Percentiles rank a stretch among this genome's conserved stretches.
Conservation (phyloP, 108 stramenopile species). For the Skeletonema costatum region DNA sequence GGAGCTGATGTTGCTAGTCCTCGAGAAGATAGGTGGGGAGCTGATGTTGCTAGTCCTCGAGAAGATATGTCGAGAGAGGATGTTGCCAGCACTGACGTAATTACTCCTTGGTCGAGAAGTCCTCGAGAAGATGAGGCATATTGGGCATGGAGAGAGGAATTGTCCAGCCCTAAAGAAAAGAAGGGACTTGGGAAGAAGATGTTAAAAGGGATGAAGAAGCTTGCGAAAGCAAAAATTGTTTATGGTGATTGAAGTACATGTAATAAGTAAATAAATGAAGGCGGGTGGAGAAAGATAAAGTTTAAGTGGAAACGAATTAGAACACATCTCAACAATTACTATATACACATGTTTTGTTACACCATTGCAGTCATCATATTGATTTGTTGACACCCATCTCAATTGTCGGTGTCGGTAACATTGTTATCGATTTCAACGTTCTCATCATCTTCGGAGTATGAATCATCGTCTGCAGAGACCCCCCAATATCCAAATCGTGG, state of each 20-base stretch:
- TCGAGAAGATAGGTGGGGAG: no score
- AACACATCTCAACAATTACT: not conserved
- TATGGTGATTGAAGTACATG: not conserved
- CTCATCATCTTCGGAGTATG: not conserved
- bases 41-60: no score
- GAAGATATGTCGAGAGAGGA: no score
- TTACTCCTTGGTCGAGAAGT: no score
- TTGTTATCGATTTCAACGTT: not conserved
- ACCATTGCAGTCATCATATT: not conserved
- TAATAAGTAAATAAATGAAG: not conserved
- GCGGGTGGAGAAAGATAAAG: not conserved
- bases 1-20: no score
- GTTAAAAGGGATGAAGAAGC: not conserved
- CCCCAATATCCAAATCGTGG: slow-evolving; percentile 1
- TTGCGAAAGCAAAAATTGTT: not conserved
- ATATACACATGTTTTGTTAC: not conserved
- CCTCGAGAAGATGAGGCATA: no score
- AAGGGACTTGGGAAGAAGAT: not conserved
- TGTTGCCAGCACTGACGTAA: no score
- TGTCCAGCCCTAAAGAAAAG: not conserved
- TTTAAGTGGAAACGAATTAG: not conserved
- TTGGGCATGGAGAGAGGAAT: not conserved
- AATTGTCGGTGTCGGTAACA: not conserved
- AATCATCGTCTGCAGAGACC: not conserved
- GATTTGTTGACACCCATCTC: not conserved